Base-by-base conservation (phyloP, 2,329 filamentous ascomycete species). In the Coleophoma eucalyptorum region DNA sequence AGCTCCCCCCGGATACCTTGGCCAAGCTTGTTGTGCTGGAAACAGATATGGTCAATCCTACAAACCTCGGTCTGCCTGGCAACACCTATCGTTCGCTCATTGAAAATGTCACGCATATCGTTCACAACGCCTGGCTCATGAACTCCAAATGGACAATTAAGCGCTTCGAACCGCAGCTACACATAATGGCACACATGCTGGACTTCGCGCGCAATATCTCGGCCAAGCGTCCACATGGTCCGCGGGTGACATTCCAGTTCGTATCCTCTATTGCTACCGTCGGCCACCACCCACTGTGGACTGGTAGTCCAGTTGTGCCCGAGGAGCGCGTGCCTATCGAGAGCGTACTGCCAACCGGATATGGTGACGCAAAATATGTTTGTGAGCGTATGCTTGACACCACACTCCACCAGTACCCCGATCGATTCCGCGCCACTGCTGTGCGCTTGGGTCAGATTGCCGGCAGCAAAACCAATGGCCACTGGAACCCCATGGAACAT, bases 401-500 rank as follows among this genome's bases (percentile, higher is more conserved):
- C 46, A 80, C 78, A 1, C 60, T 79, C 3, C 70, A 72, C 49
- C 57, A 63, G n/a, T 61, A 73, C 53, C 70, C 71, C 0, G 50
- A 66, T 1, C 62, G 55, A 1, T 78, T 81, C 64, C 69, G 67
- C 15, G 53, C 72, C 0, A 73, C 70, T 64, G 62, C 61, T 0
- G 71, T 76, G 1, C 69, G 79, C 0, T 65, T 72, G 0, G 80
- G 75, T 0, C 80, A 83, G 59, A 76, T 83, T 38, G 68, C 78
- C 1, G 80, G 80, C 0, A 76, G 72, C 0, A 70, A 58, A 3
- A 66, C 50, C 0, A 79, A 65, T 49, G 79, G 78, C 0, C 75
- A 73, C 56, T 83, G 79, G 80, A 83, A 82, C 54, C 64, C 71
- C 0, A 66, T 69, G 26, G 77, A 82, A 57, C 75, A 81, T 53